A percentile compares a stretch with the other conserved stretches of the same genome.
These are phyloP conservation scores for Ophiostoma triangulosporum DNA, from an alignment of 2,329 filamentous ascomycete species.

Conservation along the genomic window DNA sequence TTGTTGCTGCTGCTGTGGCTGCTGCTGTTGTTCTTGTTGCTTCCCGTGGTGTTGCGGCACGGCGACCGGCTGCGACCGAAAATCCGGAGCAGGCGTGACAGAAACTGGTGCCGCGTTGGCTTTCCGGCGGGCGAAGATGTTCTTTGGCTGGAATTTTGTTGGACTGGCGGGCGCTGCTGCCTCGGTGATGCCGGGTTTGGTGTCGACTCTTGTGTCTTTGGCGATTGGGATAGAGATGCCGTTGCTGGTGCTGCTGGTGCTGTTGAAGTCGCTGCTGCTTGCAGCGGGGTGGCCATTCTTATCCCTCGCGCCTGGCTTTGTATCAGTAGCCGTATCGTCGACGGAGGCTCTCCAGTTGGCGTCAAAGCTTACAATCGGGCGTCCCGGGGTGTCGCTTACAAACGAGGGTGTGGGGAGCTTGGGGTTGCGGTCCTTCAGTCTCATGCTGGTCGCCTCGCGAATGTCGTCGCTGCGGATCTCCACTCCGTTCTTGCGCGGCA, in stretches of 20 bases:
- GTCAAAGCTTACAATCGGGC: constrained; percentile 96
- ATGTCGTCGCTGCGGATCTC: constrained; percentile 84
- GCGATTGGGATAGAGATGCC: background rate
- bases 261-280: background rate
- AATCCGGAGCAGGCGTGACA: constrained; percentile 40
- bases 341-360: constrained; percentile 59
- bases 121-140: constrained; percentile 18
- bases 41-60: constrained; percentile 16
- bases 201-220: constrained; percentile 4
- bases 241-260: constrained; percentile 16
- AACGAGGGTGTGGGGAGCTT: constrained; percentile 80
- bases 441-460: constrained; percentile 79
- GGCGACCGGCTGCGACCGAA: constrained; percentile 22
- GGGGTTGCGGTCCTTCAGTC: constrained; percentile 68
- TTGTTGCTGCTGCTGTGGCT: constrained; percentile 2
- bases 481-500: constrained; percentile 59
- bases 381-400: constrained; percentile 78
- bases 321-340: constrained; percentile 51
- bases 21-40: constrained; percentile 1
- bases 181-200: constrained; percentile 13
- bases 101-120: constrained; percentile 31
- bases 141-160: constrained; percentile 9
- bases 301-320: constrained; percentile 38
- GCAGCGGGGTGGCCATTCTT: background rate
- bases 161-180: constrained; percentile 15